Conservation (phyloP, 139 green algal species). For the Dunaliella sp. region DNA sequence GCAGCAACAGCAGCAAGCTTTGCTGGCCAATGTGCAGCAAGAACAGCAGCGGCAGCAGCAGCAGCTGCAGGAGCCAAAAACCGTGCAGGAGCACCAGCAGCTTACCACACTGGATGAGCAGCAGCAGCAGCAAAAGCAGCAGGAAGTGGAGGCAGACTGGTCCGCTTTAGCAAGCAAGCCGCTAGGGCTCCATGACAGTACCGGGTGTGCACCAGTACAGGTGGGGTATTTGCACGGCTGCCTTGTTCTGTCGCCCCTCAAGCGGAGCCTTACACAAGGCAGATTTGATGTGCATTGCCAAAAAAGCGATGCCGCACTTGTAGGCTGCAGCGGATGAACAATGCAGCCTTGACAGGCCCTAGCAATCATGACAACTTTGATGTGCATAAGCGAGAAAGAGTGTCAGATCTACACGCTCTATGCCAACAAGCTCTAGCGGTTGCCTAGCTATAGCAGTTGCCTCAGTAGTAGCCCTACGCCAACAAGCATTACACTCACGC, state of each 20-base stretch:
- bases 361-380: too few relatives aligned
- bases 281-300: neutral
- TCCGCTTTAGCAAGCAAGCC: neutral
- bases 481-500: too few relatives aligned
- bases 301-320: neutral
- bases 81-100: too few relatives aligned
- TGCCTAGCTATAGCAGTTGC: too few relatives aligned
- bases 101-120: too few relatives aligned
- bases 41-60: neutral
- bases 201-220: neutral
- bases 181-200: neutral
- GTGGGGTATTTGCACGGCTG: neutral
- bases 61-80: too few relatives aligned
- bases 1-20: neutral
- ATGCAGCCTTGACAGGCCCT: too few relatives aligned
- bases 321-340: neutral
- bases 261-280: neutral
- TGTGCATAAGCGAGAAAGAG: too few relatives aligned
- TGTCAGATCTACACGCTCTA: too few relatives aligned
- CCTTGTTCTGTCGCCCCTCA: too few relatives aligned
- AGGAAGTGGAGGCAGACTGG: neutral
- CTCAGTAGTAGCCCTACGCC: too few relatives aligned
- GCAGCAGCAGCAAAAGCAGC: neutral
- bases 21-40: neutral
- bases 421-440: too few relatives aligned